Evolutionary conservation across 73 alveolate genomes (phyloP), one percentile per base, ranked within the genome.

Genomic region (Paramecium tetraurelia): DNA sequence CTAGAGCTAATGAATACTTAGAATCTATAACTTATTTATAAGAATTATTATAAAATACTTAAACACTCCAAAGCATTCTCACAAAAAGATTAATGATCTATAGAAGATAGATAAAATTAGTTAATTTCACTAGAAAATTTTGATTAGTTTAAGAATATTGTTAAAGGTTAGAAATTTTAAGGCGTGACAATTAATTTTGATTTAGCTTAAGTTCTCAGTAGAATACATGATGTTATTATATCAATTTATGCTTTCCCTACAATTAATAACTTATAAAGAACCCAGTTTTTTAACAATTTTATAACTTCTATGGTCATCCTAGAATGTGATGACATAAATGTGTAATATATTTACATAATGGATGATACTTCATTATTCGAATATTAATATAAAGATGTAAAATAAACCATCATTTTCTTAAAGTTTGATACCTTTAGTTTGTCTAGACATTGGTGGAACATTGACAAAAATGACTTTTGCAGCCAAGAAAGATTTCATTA

Each of bases 401-500:
- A 63, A 63, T 63, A 63, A 33, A 27, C 46, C 84, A 63, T 63
- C 84, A 63, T 63, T 63, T 63, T 63, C 84, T 72, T n/a, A 31
- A 11, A n/a, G 46, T 86, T 18, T 86, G 21, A 41, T 86, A 14
- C 93, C 93, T 10, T 29, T 59, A 44, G 85, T 86, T 18, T 72
- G 94, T 41, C 14, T 89, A 22, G 94, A 89, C 57, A 89, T 89
- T 21, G 94, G 94, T 44, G 94, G 94, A 27, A 89, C 94, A 33
- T 71, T 89, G 43, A 59, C 94, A 11, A 89, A 89, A 43, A 59
- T 89, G 20, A 50, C 70, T 16, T 44, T 89, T 43, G 90, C 92
- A 38, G 72, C 76, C 18, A 89, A 89, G 48, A 43, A 12, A 63
- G 50, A 48, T 5, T 69, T 48, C 3, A n/a, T 38, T 9, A n/a